Conservation (phyloP, 257 asterid genomes). For the Scutellaria baicalensis region DNA sequence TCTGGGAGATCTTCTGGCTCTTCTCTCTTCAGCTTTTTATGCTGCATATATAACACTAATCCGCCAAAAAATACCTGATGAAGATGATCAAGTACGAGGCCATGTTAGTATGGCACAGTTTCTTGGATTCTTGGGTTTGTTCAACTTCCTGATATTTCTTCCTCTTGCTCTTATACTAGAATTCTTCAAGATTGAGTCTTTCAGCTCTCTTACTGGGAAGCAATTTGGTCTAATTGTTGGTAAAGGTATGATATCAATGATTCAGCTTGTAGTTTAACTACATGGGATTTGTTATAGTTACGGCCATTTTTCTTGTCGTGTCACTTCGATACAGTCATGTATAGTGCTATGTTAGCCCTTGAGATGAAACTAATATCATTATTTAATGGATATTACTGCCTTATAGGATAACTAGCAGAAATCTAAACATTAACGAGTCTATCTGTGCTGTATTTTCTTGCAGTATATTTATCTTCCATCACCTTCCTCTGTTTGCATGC, state of each 20-base stretch:
- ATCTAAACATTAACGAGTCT: neutral
- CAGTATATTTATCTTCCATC: neutral
- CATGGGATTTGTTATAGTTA: neutral
- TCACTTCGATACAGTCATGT: neutral
- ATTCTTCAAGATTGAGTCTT: slow-evolving; percentile 50
- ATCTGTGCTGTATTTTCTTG: neutral
- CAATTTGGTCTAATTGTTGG: slow-evolving; percentile 76
- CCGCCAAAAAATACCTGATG: slow-evolving; percentile 81
- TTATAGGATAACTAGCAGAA: neutral
- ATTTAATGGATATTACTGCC: neutral
- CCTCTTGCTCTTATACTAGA: slow-evolving; percentile 60
- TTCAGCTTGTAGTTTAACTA: neutral
- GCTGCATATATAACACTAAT: slow-evolving; percentile 80
- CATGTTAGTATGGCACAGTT: slow-evolving; percentile 85
- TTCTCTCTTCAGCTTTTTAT: slow-evolving; percentile 74
- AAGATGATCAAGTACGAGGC: slow-evolving; percentile 54
- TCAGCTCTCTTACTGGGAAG: slow-evolving; percentile 49
- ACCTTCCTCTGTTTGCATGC: neutral
- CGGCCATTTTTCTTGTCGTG: neutral
- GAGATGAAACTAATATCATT: neutral
- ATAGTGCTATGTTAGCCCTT: neutral
- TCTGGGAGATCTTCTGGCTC: slow-evolving; percentile 71
- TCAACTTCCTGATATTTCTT: slow-evolving; percentile 70
- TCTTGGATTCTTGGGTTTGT: slow-evolving; percentile 88
- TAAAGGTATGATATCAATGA: slow-evolving; percentile 59